Evolutionary conservation across 768 basidiomycete species (phyloP).

Genomic region (Tremella yokohamensis): DNA sequence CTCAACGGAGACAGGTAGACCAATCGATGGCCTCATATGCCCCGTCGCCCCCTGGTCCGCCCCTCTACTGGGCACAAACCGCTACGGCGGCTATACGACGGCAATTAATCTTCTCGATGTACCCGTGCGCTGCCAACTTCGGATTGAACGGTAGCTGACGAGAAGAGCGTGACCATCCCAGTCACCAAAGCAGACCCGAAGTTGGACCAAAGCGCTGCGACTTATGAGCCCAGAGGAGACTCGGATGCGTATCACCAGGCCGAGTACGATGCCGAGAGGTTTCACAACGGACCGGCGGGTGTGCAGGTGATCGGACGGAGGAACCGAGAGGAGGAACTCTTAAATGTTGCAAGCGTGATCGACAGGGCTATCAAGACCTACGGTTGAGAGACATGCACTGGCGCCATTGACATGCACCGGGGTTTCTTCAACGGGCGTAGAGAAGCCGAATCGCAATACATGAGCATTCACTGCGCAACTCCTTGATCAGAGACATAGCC

Average conservation of each 20-base stretch:
- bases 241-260: neutral
- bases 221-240: neutral
- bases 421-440: too few species aligned
- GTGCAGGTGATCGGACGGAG: conserved; percentile 8
- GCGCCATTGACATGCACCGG: too few species aligned
- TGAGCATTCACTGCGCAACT: too few species aligned
- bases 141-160: neutral
- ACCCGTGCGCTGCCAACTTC: too few species aligned
- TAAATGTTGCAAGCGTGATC: neutral
- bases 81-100: neutral
- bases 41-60: conserved; percentile 6
- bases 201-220: neutral
- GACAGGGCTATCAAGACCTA: neutral
- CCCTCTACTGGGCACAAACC: neutral
- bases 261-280: neutral
- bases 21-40: conserved; percentile 9
- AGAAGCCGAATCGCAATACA: too few species aligned
- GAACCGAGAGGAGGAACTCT: conserved; percentile 6
- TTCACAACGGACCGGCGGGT: neutral
- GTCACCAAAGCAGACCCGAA: neutral
- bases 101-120: conserved; percentile 5
- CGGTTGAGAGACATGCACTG: too few species aligned
- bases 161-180: neutral
- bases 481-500: too few species aligned
- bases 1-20: conserved; percentile 2